Conservation (phyloP, 2,329 filamentous ascomycete species). For the Chaetomium globosum region DNA sequence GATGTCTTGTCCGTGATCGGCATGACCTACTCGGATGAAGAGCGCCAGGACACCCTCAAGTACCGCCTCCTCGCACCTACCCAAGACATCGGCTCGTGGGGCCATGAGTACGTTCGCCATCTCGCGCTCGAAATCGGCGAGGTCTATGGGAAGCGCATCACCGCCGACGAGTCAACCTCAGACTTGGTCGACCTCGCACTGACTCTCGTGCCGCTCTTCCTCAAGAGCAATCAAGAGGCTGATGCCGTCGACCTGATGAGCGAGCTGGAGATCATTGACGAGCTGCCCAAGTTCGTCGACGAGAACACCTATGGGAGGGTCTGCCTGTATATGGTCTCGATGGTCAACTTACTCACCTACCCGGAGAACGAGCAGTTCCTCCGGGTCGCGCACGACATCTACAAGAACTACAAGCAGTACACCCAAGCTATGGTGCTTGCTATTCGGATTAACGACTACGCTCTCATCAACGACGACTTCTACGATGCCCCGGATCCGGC, state of each 20-base stretch:
- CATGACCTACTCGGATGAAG: conserved; percentile 98
- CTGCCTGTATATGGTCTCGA: conserved; percentile 97
- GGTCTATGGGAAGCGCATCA: conserved; percentile 85
- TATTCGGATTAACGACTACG: conserved; percentile 85
- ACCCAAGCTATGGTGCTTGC: conserved; percentile 92
- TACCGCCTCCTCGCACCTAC: conserved; percentile 88
- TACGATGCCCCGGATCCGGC: conserved; percentile 77
- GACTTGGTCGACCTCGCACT: conserved; percentile 85
- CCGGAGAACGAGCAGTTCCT: conserved; percentile 97
- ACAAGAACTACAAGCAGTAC: conserved; percentile 88
- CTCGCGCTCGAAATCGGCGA: conserved; percentile 93
- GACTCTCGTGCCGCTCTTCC: conserved; percentile 86
- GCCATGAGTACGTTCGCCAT: conserved; percentile 96
- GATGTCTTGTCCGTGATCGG: conserved; percentile 96
- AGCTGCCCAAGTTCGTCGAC: conserved; percentile 86
- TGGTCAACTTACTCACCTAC: conserved; percentile 96
- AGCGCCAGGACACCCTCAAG: conserved; percentile 92
- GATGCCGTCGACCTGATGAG: conserved; percentile 97
- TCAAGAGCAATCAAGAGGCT: conserved; percentile 96
- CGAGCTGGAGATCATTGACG: conserved; percentile 94
- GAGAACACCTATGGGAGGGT: conserved; percentile 91
- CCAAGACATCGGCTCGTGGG: conserved; percentile 94
- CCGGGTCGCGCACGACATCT: conserved; percentile 88
- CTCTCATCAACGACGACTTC: conserved; percentile 81
- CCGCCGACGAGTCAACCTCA: conserved; percentile 78